Evolutionary conservation across 345 rosid species (phyloP).

Genomic region (Gossypium turneri): DNA sequence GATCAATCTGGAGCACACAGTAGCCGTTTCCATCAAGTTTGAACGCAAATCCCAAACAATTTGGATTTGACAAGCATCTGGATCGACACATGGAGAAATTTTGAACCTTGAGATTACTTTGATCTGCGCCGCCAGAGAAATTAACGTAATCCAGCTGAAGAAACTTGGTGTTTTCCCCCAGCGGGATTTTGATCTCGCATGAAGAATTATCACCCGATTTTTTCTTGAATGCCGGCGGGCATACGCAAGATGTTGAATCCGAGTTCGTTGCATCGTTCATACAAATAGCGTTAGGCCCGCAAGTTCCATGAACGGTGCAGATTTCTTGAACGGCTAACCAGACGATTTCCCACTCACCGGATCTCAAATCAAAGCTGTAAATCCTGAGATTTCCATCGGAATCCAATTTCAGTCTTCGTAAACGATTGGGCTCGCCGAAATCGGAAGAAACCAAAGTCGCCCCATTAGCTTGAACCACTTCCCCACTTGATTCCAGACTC

Average conservation of each 20-base stretch:
- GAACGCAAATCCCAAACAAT: slow-evolving; percentile 52
- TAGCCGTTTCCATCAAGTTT: slow-evolving; percentile 48
- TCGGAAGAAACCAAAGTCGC: slow-evolving; percentile 31
- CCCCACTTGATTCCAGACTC: slow-evolving; percentile 22
- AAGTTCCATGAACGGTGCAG: slow-evolving; percentile 40
- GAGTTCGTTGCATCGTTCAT: slow-evolving; percentile 30
- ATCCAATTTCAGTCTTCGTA: slow-evolving; percentile 41
- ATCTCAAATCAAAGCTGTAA: slow-evolving; percentile 26
- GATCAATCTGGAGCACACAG: slow-evolving; percentile 45
- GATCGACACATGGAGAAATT: slow-evolving; percentile 38
- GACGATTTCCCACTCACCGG: slow-evolving; percentile 27
- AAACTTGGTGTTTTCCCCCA: slow-evolving; percentile 34
- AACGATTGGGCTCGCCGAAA: slow-evolving; percentile 11
- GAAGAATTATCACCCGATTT: not conserved
- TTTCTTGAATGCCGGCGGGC: slow-evolving; percentile 50
- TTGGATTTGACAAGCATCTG: slow-evolving; percentile 22
- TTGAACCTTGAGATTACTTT: slow-evolving; percentile 13
- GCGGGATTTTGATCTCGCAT: slow-evolving; percentile 34
- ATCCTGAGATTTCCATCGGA: slow-evolving; percentile 50
- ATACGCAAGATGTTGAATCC: slow-evolving; percentile 30
- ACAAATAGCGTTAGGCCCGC: slow-evolving; percentile 58
- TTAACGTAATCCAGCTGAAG: slow-evolving; percentile 59
- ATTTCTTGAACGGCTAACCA: slow-evolving; percentile 55
- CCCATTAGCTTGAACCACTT: slow-evolving; percentile 13
- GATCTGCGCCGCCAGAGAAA: slow-evolving; percentile 41